phyloP scores from a whole-genome alignment of 1,284 basidiomycete species.

The Trichosporon sp. region DNA sequence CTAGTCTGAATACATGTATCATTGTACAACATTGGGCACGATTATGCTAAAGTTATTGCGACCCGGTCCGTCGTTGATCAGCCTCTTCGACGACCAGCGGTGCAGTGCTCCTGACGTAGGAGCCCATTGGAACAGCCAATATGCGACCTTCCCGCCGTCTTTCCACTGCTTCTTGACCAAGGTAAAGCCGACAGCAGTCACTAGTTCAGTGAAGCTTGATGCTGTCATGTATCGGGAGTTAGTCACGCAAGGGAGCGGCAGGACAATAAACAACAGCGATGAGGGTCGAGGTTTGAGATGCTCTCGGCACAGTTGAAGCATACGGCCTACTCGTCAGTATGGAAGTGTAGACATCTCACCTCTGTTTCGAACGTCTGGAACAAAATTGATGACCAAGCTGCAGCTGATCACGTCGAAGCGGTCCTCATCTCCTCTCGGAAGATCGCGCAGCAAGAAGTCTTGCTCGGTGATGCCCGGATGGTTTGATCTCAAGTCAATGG shows the following conservation, averaged over 20 bases:
- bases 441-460: constrained; percentile 62
- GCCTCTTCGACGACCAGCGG: constrained; percentile 54
- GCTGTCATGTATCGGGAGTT: constrained; percentile 76
- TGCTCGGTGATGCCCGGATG: constrained; percentile 73
- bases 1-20: constrained; percentile 44
- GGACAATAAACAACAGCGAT: constrained; percentile 65
- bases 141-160: constrained; percentile 44
- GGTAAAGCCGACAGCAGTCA: constrained; percentile 62
- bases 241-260: constrained; percentile 71
- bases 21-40: neutral
- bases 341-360: constrained; percentile 57
- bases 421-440: constrained; percentile 48
- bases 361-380: constrained; percentile 67
- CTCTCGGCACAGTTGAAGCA: constrained; percentile 63
- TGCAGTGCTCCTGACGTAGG: constrained; percentile 10
- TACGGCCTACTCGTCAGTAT: too few relatives aligned
- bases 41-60: constrained; percentile 75
- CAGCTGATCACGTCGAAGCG: constrained; percentile 74
- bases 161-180: constrained; percentile 61
- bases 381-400: constrained; percentile 82
- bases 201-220: constrained; percentile 58
- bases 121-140: constrained; percentile 44
- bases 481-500: constrained; percentile 74
- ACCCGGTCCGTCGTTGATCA: constrained; percentile 59
- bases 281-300: constrained; percentile 58